These are phyloP conservation scores for Xylaria grammica DNA, from an alignment of 495 filamentous ascomycete genomes.

Conservation along the genomic window DNA sequence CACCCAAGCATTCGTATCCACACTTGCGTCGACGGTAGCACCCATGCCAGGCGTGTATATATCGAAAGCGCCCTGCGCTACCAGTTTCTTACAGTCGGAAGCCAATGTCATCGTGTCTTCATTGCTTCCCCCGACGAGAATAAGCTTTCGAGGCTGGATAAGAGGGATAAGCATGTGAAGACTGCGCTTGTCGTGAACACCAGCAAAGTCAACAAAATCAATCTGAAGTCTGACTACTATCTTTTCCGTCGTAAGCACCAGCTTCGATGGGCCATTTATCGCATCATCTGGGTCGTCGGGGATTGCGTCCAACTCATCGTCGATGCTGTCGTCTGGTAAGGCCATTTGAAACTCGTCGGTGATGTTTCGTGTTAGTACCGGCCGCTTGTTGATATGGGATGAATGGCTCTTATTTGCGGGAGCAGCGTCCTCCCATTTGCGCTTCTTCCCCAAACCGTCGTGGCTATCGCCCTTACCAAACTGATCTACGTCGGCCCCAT, in stretches of 20 bases:
- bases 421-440: slow-evolving; percentile 83
- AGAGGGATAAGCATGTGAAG: slow-evolving; percentile 93
- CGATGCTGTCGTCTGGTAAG: slow-evolving; percentile 43
- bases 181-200: slow-evolving; percentile 89
- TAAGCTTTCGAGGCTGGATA: slow-evolving; percentile 91
- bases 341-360: slow-evolving; percentile 51
- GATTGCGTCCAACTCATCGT: slow-evolving; percentile 58
- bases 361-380: slow-evolving; percentile 40
- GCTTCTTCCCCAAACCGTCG: slow-evolving; percentile 84
- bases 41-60: slow-evolving; percentile 83
- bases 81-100: slow-evolving; percentile 76
- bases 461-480: slow-evolving; percentile 50
- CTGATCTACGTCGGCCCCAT: slow-evolving; percentile 61
- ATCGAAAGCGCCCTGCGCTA: slow-evolving; percentile 59
- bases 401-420: slow-evolving; percentile 44
- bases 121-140: slow-evolving; percentile 79
- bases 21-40: slow-evolving; percentile 79
- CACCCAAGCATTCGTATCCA: slow-evolving; percentile 97
- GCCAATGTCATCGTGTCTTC: slow-evolving; percentile 80
- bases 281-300: slow-evolving; percentile 63
- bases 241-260: slow-evolving; percentile 62
- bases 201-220: slow-evolving; percentile 88
- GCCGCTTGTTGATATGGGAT: slow-evolving; percentile 44
- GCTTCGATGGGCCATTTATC: slow-evolving; percentile 74
- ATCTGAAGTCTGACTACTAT: slow-evolving; percentile 74